These are phyloP conservation scores for Phoenix roebelenii DNA, from an alignment of 176 grass and related monocot genomes.

Conservation along the genomic window DNA sequence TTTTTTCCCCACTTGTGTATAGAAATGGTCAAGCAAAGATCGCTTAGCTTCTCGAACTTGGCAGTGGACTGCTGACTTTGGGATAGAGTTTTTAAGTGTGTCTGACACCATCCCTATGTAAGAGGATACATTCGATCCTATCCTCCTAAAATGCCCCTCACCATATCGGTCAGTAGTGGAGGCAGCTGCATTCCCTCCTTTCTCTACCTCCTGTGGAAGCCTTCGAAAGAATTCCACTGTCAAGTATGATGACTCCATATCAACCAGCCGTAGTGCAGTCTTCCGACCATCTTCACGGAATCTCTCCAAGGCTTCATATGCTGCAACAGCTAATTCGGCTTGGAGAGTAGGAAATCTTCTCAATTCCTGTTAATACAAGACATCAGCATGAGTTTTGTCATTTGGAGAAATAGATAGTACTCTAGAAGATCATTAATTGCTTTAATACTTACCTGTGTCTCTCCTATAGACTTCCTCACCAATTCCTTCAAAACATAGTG, in stretches of 20 bases:
- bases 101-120: constrained; percentile 58
- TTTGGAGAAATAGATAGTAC: neutral
- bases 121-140: constrained; percentile 49
- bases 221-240: constrained; percentile 70
- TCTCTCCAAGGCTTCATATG: constrained; percentile 43
- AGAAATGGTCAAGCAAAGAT: constrained; percentile 55
- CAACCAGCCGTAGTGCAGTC: constrained; percentile 56
- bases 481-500: constrained; percentile 53
- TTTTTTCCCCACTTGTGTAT: constrained; percentile 47
- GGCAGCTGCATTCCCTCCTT: neutral
- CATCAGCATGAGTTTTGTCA: neutral
- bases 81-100: constrained; percentile 43
- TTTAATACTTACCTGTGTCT: constrained; percentile 39
- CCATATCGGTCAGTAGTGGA: constrained; percentile 36
- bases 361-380: constrained; percentile 31
- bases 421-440: neutral
- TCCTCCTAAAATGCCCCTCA: constrained; percentile 62
- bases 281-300: constrained; percentile 48
- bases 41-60: constrained; percentile 74
- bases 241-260: constrained; percentile 63
- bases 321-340: constrained; percentile 43
- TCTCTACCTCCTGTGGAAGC: constrained; percentile 48
- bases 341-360: constrained; percentile 61
- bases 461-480: constrained; percentile 63
- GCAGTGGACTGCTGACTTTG: constrained; percentile 62